A percentile compares a stretch with the other conserved stretches of the same genome.
These are phyloP conservation scores for Actinidia polygama DNA, from an alignment of 179 eudicot genomes.

Conservation along the genomic window DNA sequence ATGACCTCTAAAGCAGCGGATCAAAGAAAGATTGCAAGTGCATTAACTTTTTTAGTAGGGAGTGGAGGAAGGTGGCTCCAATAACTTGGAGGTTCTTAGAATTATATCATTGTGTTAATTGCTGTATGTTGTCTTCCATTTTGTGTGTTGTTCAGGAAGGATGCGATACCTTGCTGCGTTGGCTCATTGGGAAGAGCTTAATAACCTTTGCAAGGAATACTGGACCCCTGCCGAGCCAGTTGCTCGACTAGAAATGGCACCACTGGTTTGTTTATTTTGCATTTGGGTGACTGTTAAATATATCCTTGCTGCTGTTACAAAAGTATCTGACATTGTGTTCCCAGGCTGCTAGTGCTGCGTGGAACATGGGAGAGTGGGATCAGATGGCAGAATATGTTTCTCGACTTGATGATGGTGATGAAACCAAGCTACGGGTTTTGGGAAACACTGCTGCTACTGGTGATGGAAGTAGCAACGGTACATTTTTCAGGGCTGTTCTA, in stretches of 20 bases:
- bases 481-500: slow-evolving; percentile 92
- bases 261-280: slow-evolving; percentile 63
- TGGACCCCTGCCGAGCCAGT: slow-evolving; percentile 98
- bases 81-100: neutral
- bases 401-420: slow-evolving; percentile 98
- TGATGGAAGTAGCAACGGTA: slow-evolving; percentile 92
- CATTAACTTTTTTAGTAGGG: neutral
- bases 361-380: slow-evolving; percentile 99
- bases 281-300: slow-evolving; percentile 3
- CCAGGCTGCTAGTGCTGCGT: slow-evolving; percentile 97
- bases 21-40: neutral
- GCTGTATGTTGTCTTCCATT: neutral
- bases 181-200: slow-evolving; percentile 99
- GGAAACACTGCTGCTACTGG: slow-evolving; percentile 91
- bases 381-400: slow-evolving; percentile 98
- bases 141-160: slow-evolving; percentile 45
- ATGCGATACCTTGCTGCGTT: slow-evolving; percentile 99
- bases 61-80: neutral
- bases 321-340: slow-evolving; percentile 3
- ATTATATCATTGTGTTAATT: slow-evolving; percentile 1
- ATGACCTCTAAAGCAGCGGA: neutral
- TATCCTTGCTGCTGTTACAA: slow-evolving; percentile 13
- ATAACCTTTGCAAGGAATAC: slow-evolving; percentile 82
- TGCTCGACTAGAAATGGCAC: slow-evolving; percentile 97
- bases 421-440: slow-evolving; percentile 73